These are phyloP conservation scores for Huntiella abstrusa DNA, from an alignment of 2,329 filamentous ascomycete species.

Conservation along the genomic window DNA sequence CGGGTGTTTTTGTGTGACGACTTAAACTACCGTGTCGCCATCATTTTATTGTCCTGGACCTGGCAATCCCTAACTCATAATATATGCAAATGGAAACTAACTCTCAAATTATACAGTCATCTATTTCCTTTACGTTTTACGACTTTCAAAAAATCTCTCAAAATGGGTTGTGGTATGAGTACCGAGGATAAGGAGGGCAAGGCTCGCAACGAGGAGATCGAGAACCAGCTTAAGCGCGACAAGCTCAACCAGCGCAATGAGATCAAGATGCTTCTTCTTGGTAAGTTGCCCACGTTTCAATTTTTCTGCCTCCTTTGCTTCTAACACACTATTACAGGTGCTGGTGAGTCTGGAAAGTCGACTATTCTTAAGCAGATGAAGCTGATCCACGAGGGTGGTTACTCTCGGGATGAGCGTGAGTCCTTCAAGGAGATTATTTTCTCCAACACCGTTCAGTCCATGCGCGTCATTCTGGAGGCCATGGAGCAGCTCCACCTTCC, in stretches of 20 bases:
- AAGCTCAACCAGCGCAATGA: conserved; percentile 98
- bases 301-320: background rate
- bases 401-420: conserved; percentile 71
- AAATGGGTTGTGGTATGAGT: conserved; percentile 99
- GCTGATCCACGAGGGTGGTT: conserved; percentile 96
- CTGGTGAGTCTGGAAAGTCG: conserved; percentile 85
- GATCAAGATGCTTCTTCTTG: conserved; percentile 98
- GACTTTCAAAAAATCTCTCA: conserved; percentile 21
- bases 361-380: conserved; percentile 99
- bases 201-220: conserved; percentile 98
- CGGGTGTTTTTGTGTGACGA: too few species aligned
- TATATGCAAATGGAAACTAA: too few species aligned
- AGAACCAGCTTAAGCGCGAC: conserved; percentile 96
- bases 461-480: conserved; percentile 50
- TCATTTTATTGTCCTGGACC: too few species aligned
- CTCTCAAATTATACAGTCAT: background rate
- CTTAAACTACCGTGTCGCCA: too few species aligned
- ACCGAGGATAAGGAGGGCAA: conserved; percentile 99
- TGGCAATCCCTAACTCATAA: too few species aligned
- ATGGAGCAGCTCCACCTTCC: conserved; percentile 59
- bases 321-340: conserved; percentile 35
- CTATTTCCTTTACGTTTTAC: conserved; percentile 2
- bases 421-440: conserved; percentile 55
- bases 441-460: conserved; percentile 51
- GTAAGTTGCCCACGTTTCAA: conserved; percentile 28